Conservation (phyloP, 1,284 basidiomycete species). For the Volvariella surrecta region DNA sequence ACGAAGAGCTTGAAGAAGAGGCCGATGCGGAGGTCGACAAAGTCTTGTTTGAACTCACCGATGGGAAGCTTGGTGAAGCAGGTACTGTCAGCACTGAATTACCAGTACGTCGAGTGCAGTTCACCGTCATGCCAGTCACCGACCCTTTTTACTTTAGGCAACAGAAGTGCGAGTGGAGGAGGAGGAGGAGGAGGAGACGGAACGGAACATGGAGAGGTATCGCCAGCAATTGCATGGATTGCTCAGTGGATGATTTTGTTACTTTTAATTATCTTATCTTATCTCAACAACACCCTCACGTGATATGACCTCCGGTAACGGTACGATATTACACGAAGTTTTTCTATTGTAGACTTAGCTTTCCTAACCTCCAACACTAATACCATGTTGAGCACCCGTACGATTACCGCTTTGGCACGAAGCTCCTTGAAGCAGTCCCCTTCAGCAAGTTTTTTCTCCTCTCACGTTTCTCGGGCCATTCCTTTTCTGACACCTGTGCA, state of each 20-base stretch:
- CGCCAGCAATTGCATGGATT: slow-evolving; percentile 80
- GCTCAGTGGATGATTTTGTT: slow-evolving; percentile 51
- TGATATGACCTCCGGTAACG: slow-evolving; percentile 2
- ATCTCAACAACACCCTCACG: slow-evolving; percentile 6
- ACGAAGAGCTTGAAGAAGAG: slow-evolving; percentile 93
- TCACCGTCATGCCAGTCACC: no score
- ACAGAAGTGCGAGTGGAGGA: no score
- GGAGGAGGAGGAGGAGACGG: slow-evolving; percentile 74
- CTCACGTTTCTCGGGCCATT: no score
- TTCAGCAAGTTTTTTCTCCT: slow-evolving; percentile 22
- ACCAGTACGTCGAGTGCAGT: slow-evolving; percentile 62
- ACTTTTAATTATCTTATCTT: slow-evolving; percentile 6
- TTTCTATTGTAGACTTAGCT: background rate
- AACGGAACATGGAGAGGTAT: slow-evolving; percentile 82
- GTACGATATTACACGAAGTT: slow-evolving; percentile 2
- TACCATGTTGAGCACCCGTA: slow-evolving; percentile 50
- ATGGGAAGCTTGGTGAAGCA: slow-evolving; percentile 88
- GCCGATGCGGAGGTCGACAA: slow-evolving; percentile 97
- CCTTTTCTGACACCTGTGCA: slow-evolving; percentile 20
- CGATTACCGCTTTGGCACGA: slow-evolving; percentile 45
- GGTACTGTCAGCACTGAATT: slow-evolving; percentile 66
- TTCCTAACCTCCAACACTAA: slow-evolving; percentile 3
- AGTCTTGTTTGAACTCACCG: slow-evolving; percentile 91
- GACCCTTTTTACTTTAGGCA: no score
- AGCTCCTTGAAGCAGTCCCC: slow-evolving; percentile 34